Evolutionary conservation across 345 rosid species (phyloP).

Genomic region (Dovyalis caffra): DNA sequence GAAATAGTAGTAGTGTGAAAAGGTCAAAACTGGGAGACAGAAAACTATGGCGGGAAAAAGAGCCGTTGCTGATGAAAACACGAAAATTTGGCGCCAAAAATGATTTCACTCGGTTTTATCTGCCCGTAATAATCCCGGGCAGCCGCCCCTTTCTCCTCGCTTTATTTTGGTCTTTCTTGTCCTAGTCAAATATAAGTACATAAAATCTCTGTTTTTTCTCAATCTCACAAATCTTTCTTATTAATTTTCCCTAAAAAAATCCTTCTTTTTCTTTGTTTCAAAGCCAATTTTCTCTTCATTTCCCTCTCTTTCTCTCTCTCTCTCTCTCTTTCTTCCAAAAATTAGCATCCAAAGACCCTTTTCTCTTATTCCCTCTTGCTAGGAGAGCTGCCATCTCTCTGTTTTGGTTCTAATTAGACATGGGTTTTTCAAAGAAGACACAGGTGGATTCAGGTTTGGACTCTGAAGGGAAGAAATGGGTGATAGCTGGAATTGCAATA

Average conservation of each 20-base stretch:
- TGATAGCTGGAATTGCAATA: slow-evolving; percentile 61
- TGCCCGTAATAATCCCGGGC: slow-evolving; percentile 42
- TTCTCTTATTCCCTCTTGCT: slow-evolving; percentile 28
- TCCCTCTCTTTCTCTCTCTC: slow-evolving; percentile 9
- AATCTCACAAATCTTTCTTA: no score
- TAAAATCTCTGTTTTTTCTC: slow-evolving; percentile 9
- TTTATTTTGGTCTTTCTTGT: not conserved
- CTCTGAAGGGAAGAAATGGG: slow-evolving; percentile 69
- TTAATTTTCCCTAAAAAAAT: slow-evolving; percentile 8
- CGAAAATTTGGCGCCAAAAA: slow-evolving; percentile 37
- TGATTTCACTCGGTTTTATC: slow-evolving; percentile 6
- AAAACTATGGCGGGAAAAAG: slow-evolving; percentile 36
- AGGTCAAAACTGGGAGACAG: slow-evolving; percentile 11
- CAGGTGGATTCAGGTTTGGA: slow-evolving; percentile 55
- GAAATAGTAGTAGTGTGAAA: not conserved
- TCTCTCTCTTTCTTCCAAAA: slow-evolving; percentile 5
- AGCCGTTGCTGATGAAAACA: slow-evolving; percentile 38
- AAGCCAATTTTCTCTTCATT: slow-evolving; percentile 11
- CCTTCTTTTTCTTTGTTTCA: slow-evolving; percentile 10
- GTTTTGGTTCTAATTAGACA: slow-evolving; percentile 16
- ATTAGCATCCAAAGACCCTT: slow-evolving; percentile 34
- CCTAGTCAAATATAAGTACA: not conserved
- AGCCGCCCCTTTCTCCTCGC: slow-evolving; percentile 21
- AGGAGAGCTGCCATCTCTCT: not conserved
- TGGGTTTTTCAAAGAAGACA: slow-evolving; percentile 77